Base-by-base conservation (phyloP, 106 monocot species). In the Alisma plantagoaquatica region DNA sequence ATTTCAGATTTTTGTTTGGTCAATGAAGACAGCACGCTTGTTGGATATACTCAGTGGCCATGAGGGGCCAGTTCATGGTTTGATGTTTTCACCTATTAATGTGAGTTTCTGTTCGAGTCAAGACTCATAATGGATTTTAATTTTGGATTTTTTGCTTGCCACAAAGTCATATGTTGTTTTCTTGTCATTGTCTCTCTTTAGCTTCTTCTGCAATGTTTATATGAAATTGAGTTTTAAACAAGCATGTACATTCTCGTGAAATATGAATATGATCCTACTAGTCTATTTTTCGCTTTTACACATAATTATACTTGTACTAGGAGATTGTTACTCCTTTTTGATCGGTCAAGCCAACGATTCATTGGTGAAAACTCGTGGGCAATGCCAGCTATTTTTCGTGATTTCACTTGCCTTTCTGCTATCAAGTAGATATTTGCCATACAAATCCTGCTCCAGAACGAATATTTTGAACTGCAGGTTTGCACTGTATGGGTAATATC, bases 1-100 rank as follows among this genome's bases (percentile, higher is more conserved):
- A 2, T 64, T 53, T 46, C 76, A 98, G 96, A 85, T 98, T 57
- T 98, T 76, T 82, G 78, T 98, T 66, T 98, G 96, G 96, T 85
- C 80, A 19, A 85, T 89, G 89, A 89, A 98, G 72, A 98, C 89
- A 53, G 89, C 81, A 0, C 89, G 84, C 46, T 76, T 98, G 56
- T 62, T 98, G 45, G 96, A 98, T 67, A 50, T 84, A 69, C 79
- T 98, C 21, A 81, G 96, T 66, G 96, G 96, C 46, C 96, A 98
- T 55, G 78, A 74, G 46, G 89, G 85, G 46, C 96, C 96, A 62
- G 96, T 98, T 63, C 96, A 98, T 62, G 89, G 96, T 20, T 77
- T 98, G 53, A 79, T 82, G 75, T 98, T 98, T 74, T 89, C 96
- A 55, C 89, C 96, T 41, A 72, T 71, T 57, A 82, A 71, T 82